A percentile compares a stretch with the other conserved stretches of the same genome.
These are phyloP conservation scores for Mucor irregularis DNA, from an alignment of 371 early-diverging fungal species.

Conservation along the genomic window DNA sequence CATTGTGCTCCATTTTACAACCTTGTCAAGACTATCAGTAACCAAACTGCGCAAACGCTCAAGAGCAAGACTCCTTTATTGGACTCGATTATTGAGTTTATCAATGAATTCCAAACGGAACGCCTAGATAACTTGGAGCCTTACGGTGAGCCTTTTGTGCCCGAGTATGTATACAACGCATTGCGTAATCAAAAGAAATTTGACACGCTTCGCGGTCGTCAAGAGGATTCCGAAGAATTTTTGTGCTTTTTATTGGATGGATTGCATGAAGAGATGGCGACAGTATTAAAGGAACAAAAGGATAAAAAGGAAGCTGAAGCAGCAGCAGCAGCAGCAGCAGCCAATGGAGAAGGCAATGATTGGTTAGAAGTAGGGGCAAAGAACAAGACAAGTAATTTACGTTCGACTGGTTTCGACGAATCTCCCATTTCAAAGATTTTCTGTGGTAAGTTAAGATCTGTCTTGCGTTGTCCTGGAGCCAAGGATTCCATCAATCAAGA, in stretches of 20 bases:
- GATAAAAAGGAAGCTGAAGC: constrained; percentile 26
- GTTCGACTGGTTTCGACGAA: constrained; percentile 58
- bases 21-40: constrained; percentile 68
- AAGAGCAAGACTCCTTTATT: constrained; percentile 78
- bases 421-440: constrained; percentile 89
- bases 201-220: constrained; percentile 85
- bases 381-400: constrained; percentile 64
- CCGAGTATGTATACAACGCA: constrained; percentile 92
- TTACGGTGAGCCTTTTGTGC: constrained; percentile 83
- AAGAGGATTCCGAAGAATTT: constrained; percentile 98
- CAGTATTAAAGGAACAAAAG: constrained; percentile 32
- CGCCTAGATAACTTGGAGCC: constrained; percentile 41
- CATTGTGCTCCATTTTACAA: constrained; percentile 92
- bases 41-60: constrained; percentile 67
- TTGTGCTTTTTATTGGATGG: constrained; percentile 91
- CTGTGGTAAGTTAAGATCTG: constrained; percentile 81
- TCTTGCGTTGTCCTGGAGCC: constrained; percentile 71
- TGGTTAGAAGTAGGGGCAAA: constrained; percentile 94
- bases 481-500: constrained; percentile 86
- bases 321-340: not conserved
- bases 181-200: constrained; percentile 77
- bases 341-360: constrained; percentile 46
- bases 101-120: constrained; percentile 70
- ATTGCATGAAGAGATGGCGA: constrained; percentile 89
- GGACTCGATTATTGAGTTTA: constrained; percentile 80